Base-by-base conservation (phyloP, 2,329 filamentous ascomycete species). In the Aspergillus uvarum region DNA sequence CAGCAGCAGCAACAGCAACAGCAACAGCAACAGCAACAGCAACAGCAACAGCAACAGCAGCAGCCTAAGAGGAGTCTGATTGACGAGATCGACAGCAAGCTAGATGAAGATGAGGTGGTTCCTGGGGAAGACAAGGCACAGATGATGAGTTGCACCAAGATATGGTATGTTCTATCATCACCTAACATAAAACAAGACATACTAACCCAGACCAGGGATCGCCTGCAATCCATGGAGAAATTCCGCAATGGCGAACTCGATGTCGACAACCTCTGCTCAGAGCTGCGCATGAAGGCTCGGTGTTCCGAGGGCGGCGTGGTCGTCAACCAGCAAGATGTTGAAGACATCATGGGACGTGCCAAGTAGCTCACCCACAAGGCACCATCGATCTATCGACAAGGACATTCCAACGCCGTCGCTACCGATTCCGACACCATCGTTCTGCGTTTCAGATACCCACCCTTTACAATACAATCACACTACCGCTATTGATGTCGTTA, bases 231-330 rank as follows among this genome's bases (percentile, higher is more conserved):
- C 38, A 96, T 92, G 75, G 88, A 92, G 61, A 92, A 90, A 74
- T 95, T 96, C 68, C 90, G 93, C 72, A 90, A 86, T 59, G 93
- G 93, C 68, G 93, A 96, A 68, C 92, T 98, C 65, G 95, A 99
- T 67, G 89, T 99, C 52, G 95, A 99, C 72, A 88, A 89, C 35
- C 84, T 99, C 24, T 99, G 95, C 79, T 90, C 89, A 4, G 93
- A 99, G 73, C 85, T 99, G 14, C 91, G 94, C 65, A 91, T 93
- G 74, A 99, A 99, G 80, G 95, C 95, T 59, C 95, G 94, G 73
- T 99, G 95, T 76, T 96, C 92, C 0, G 80, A 96, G 67, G 89
- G 84, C 19, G 94, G 95, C 16, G 91, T 96, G 12, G 91, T 96
- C 19, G 90, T 99, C 24, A 89, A 92, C 63, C 88, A 96, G 78